Base-by-base conservation (phyloP, 2,329 filamentous ascomycete genomes). In the Cylindrodendrum hubeiense region DNA sequence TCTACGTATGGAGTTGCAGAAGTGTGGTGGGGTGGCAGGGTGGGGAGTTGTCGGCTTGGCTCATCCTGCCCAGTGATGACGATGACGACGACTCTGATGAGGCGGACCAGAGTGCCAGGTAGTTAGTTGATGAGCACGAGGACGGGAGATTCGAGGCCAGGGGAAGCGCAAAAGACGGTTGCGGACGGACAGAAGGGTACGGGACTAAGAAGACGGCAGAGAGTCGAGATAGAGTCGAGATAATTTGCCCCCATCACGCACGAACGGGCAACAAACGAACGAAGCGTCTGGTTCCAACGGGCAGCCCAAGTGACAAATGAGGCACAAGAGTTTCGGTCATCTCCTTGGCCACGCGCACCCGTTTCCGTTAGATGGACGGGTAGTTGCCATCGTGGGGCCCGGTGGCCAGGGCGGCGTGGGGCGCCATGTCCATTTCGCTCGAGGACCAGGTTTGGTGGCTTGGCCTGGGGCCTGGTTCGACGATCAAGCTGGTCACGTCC, bases 341-440 rank as follows among this genome's bases (percentile, higher is more conserved):
- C 26, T 63, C 61, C 49, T 63, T 28, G 49, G 39, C 50, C 50
- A 50, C 61, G 64, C 39, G 54, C 60, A 47, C 50, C 60, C 50
- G 64, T 66, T 60, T 63, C 60, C 51, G 57, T 58, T 66, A 66
- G 54, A 66, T 63, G 50, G 64, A 63, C 53, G 53, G 53, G 54
- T 57, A 54, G 59, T 59, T 47, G 43, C 54, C 13, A 49, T 54
- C 63, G 59, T 59, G 63, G 57, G 44, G 58, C 57, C n/a, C 53
- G 15, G 43, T 22, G 53, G 43, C 46, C 47, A 57, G 58, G 62
- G 63, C 59, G 46, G 21, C 55, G 50, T 63, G 61, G 61, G 54
- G 61, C 55, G 53, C 41, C 54, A 49, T 63, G 47, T 58, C 60
- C 54, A 63, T 60, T 49, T 49, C 50, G 26, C 44, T 46, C 39